Conservation (phyloP, 106 monocot genomes). For the Dendrobium catenatum region DNA sequence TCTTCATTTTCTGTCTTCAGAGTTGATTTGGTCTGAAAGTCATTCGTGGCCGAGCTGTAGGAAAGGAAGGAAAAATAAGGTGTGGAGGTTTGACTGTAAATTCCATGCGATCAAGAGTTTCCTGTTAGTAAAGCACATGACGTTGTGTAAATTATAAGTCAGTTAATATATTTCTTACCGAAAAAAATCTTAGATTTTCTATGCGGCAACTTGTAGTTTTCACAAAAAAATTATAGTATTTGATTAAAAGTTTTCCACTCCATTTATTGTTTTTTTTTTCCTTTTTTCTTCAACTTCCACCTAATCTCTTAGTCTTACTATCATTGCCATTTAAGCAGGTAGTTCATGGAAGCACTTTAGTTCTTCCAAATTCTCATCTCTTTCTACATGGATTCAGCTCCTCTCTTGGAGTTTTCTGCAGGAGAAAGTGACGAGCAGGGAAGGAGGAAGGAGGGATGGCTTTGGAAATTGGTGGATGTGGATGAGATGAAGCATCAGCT, state of each 20-base stretch:
- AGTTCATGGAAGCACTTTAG: not conserved
- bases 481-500: slow-evolving; percentile 53
- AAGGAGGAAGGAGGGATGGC: slow-evolving; percentile 7
- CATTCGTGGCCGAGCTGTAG: too few species aligned
- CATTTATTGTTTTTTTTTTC: not conserved
- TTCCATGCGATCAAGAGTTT: not conserved
- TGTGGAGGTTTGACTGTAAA: too few species aligned
- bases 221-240: not conserved
- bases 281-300: not conserved
- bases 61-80: too few species aligned
- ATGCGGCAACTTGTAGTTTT: too few species aligned
- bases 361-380: not conserved
- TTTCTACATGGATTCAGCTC: not conserved
- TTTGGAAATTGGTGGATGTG: slow-evolving; percentile 25
- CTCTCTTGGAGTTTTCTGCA: not conserved
- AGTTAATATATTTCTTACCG: not conserved
- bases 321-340: not conserved
- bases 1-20: too few species aligned
- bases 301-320: not conserved
- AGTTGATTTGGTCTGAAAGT: too few species aligned
- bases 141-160: not conserved
- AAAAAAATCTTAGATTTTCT: too few species aligned
- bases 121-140: not conserved
- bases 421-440: not conserved
- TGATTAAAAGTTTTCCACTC: not conserved